Conservation (phyloP, 371 early-diverging fungal species). For the Funneliformis caledonium region DNA sequence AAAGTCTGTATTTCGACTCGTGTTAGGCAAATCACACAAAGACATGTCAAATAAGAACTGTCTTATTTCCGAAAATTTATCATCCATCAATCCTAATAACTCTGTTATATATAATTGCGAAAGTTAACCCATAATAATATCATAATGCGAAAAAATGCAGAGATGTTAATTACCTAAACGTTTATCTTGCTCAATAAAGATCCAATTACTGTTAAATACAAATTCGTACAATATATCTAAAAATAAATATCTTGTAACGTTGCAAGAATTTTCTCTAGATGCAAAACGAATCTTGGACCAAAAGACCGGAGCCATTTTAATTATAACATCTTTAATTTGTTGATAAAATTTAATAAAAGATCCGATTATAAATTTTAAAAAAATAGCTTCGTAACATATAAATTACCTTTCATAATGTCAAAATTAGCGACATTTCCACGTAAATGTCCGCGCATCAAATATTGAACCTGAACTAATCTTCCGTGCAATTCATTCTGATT, state of each 20-base stretch:
- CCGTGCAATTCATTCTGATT: constrained; percentile 76
- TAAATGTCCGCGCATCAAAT: constrained; percentile 65
- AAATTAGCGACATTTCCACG: constrained; percentile 19
- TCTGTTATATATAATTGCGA: neutral
- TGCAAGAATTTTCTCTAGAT: constrained; percentile 1
- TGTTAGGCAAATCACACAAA: neutral
- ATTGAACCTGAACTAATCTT: constrained; percentile 64
- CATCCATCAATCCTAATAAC: constrained; percentile 2
- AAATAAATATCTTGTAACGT: constrained; percentile 18
- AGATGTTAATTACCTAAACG: neutral
- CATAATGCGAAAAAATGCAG: neutral
- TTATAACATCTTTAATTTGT: neutral
- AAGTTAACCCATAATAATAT: neutral
- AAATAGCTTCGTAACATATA: neutral
- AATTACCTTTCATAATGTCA: constrained; percentile 21
- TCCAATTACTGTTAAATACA: constrained; percentile 13
- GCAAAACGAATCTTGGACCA: neutral
- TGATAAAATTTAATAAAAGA: neutral
- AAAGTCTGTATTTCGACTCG: neutral
- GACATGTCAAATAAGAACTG: constrained; percentile 15
- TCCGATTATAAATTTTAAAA: neutral
- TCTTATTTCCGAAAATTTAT: constrained; percentile 15
- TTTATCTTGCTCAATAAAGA: neutral
- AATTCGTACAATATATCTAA: constrained; percentile 33
- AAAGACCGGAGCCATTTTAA: neutral